Percentiles rank a stretch among this genome's conserved stretches.
Evolutionary conservation across 768 basidiomycete genomes (phyloP).

Genomic region (Crepidotus variabilis): DNA sequence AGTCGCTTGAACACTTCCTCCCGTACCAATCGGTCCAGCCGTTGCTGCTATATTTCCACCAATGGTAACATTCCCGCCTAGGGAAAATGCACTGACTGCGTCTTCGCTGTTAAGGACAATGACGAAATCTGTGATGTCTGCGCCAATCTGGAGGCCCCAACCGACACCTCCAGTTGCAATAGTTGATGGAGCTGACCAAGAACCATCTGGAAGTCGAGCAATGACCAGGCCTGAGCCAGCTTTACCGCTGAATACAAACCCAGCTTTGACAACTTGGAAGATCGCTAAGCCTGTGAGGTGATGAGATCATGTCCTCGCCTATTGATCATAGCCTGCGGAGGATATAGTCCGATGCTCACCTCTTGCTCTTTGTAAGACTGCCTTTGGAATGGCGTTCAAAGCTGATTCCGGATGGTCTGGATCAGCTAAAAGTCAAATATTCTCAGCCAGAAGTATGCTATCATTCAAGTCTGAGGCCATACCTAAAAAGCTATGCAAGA

Average conservation of each 20-base stretch:
- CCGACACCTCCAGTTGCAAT: constrained; percentile 95
- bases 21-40: constrained; percentile 93
- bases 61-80: constrained; percentile 94
- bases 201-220: constrained; percentile 89
- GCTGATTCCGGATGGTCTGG: constrained; percentile 86
- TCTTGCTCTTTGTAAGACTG: constrained; percentile 83
- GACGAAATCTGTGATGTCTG: constrained; percentile 94
- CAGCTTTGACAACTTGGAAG: constrained; percentile 91
- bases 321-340: no score
- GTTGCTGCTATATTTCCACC: constrained; percentile 84
- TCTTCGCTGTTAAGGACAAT: constrained; percentile 97
- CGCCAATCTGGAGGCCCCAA: constrained; percentile 94
- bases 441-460: constrained; percentile 7
- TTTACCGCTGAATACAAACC: constrained; percentile 94
- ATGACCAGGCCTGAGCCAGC: constrained; percentile 92
- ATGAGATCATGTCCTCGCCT: background rate
- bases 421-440: constrained; percentile 53
- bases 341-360: constrained; percentile 39
- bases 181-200: constrained; percentile 96
- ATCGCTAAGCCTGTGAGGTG: constrained; percentile 73
- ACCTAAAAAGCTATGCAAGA: constrained; percentile 90
- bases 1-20: constrained; percentile 82
- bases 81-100: constrained; percentile 90
- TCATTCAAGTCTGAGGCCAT: constrained; percentile 16
- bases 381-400: constrained; percentile 91